Percentiles rank a stretch among this genome's conserved stretches.
Conservation (phyloP, 2,329 filamentous ascomycete genomes). For the Hypomyces rosellus region DNA sequence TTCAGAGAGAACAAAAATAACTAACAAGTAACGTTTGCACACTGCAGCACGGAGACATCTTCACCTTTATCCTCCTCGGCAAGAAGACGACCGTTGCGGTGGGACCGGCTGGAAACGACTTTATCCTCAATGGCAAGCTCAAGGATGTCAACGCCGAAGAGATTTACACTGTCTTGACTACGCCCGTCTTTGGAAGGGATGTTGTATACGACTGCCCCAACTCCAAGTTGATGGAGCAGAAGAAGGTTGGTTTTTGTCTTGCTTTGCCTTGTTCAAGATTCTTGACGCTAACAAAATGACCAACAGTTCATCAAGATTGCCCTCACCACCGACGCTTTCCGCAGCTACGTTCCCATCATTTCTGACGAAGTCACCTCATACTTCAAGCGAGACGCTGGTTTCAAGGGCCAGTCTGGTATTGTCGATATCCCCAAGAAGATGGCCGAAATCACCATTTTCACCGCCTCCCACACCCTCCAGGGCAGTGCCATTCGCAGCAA, state of each 20-base stretch:
- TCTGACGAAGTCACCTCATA: conserved; percentile 67
- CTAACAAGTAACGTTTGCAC: not conserved
- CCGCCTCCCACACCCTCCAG: conserved; percentile 78
- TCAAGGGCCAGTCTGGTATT: conserved; percentile 62
- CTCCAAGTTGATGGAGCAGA: conserved; percentile 91
- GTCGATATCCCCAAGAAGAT: conserved; percentile 69
- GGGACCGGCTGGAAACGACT: conserved; percentile 78
- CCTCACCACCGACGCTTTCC: conserved; percentile 68
- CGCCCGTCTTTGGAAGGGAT: conserved; percentile 70
- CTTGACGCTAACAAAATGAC: conserved; percentile 10
- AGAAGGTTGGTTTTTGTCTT: conserved; percentile 58
- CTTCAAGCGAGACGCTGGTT: conserved; percentile 58
- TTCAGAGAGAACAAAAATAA: not conserved
- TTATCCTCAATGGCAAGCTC: conserved; percentile 85
- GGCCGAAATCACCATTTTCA: conserved; percentile 85
- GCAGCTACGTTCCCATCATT: conserved; percentile 72
- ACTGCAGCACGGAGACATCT: conserved; percentile 73
- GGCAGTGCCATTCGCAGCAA: conserved; percentile 74
- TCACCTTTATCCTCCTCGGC: conserved; percentile 82
- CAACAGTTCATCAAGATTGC: conserved; percentile 71
- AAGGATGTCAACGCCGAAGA: conserved; percentile 88
- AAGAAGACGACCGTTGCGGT: conserved; percentile 85
- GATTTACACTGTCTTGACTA: conserved; percentile 73
- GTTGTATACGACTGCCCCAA: conserved; percentile 91
- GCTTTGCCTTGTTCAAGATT: not conserved